phyloP scores from a whole-genome alignment of 2,329 filamentous ascomycete species.

The Clonostachys sp. region DNA sequence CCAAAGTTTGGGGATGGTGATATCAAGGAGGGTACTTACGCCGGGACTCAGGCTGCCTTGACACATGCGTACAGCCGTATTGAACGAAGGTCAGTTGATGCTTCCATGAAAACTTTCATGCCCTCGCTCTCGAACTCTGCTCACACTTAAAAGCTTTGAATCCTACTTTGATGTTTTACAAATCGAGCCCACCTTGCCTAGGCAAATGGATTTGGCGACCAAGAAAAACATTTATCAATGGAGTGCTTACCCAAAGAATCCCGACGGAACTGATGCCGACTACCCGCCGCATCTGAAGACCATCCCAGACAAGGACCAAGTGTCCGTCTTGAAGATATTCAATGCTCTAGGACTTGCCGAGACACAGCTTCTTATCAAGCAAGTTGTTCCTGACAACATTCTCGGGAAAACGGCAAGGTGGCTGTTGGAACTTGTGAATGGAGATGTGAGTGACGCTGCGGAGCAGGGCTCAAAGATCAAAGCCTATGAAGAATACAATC shows the following conservation, averaged over 20 bases:
- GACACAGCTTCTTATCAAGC: background rate
- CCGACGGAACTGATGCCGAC: background rate
- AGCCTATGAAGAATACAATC: conserved; percentile 19
- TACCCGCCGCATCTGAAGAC: background rate
- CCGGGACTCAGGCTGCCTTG: background rate
- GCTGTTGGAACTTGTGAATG: background rate
- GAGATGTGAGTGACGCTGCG: background rate
- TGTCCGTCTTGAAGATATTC: background rate
- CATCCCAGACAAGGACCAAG: background rate
- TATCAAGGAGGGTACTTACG: background rate
- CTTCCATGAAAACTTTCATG: no score
- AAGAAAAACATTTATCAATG: background rate
- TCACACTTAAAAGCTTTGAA: background rate
- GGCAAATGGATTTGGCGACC: background rate
- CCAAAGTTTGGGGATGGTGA: background rate
- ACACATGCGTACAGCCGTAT: background rate
- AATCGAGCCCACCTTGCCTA: background rate
- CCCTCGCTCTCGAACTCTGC: background rate
- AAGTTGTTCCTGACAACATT: background rate
- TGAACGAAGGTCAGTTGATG: background rate
- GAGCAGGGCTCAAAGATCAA: background rate
- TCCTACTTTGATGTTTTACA: background rate
- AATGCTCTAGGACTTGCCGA: background rate
- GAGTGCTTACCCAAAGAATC: background rate
- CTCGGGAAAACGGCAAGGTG: background rate